Evolutionary conservation across 2,329 filamentous ascomycete genomes (phyloP).

Genomic region (Sclerotiophoma versabilis): DNA sequence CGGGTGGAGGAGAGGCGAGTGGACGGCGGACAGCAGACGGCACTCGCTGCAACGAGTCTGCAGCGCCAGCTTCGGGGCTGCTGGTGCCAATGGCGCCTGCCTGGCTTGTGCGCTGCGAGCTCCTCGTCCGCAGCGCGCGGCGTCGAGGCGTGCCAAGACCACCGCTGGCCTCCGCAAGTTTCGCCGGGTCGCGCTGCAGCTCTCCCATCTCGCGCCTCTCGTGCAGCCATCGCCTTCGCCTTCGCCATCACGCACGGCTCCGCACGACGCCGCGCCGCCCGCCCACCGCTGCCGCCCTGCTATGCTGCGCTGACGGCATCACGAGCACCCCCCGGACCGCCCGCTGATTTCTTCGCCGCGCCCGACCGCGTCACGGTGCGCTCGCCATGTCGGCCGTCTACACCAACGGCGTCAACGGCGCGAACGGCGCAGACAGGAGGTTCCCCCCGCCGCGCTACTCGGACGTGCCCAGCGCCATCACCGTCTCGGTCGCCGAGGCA

Average conservation of each 20-base stretch:
- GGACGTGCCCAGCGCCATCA: constrained; percentile 68
- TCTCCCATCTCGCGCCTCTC: constrained; percentile 17
- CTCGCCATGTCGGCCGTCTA: constrained; percentile 60
- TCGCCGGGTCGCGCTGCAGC: constrained; percentile 20
- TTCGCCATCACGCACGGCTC: constrained; percentile 24
- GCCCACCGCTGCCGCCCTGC: constrained; percentile 14
- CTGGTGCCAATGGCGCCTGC: background rate
- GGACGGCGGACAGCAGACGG: background rate
- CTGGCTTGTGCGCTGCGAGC: background rate
- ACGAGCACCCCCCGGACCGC: constrained; percentile 4
- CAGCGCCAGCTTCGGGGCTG: too few relatives aligned
- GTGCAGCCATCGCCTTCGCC: constrained; percentile 22
- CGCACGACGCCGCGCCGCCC: constrained; percentile 25
- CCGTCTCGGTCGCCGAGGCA: constrained; percentile 67
- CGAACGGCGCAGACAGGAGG: constrained; percentile 54
- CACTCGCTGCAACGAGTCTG: background rate
- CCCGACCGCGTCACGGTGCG: constrained; percentile 22
- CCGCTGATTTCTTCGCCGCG: constrained; percentile 2
- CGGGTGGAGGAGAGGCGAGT: constrained; percentile 3
- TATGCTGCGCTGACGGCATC: constrained; percentile 32
- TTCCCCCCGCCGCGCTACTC: constrained; percentile 61
- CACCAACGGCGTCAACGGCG: constrained; percentile 57
- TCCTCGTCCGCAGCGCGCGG: background rate
- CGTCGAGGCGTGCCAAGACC: background rate
- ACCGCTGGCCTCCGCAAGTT: constrained; percentile 22